Percentiles rank a stretch among this genome's conserved stretches.
Evolutionary conservation across 208 protist genomes (phyloP).

Genomic region (Acanthamoeba culbertsoni): DNA sequence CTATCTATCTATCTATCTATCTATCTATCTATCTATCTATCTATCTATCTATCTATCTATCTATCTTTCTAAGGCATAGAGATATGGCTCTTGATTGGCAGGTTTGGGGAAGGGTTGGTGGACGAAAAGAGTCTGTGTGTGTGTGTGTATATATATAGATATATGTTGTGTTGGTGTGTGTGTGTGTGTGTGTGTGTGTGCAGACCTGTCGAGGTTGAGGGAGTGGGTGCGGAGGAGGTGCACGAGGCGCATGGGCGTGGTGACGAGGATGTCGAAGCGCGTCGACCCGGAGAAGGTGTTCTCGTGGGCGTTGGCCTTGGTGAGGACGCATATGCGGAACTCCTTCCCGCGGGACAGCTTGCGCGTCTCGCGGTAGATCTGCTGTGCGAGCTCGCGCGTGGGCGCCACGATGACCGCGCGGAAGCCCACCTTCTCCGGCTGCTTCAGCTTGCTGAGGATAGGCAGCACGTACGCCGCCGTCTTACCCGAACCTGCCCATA

Average conservation of each 20-base stretch:
- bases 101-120: too few species aligned
- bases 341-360: conserved; percentile 19
- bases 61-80: too few species aligned
- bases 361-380: conserved; percentile 88
- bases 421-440: conserved; percentile 84
- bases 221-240: neutral
- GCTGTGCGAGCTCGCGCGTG: conserved; percentile 95
- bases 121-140: too few species aligned
- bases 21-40: too few species aligned
- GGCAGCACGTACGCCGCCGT: conserved; percentile 94
- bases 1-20: too few species aligned
- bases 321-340: conserved; percentile 69
- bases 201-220: conserved; percentile 28
- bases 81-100: too few species aligned
- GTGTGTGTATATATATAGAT: neutral
- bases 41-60: too few species aligned
- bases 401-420: conserved; percentile 94
- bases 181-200: neutral
- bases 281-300: neutral
- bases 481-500: conserved; percentile 88
- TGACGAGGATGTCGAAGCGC: conserved; percentile 75
- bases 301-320: conserved; percentile 48
- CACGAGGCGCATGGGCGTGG: conserved; percentile 78
- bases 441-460: conserved; percentile 85
- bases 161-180: neutral